Evolutionary conservation across 2,329 filamentous ascomycete genomes (phyloP).

Genomic region (Colletotrichum cereale): DNA sequence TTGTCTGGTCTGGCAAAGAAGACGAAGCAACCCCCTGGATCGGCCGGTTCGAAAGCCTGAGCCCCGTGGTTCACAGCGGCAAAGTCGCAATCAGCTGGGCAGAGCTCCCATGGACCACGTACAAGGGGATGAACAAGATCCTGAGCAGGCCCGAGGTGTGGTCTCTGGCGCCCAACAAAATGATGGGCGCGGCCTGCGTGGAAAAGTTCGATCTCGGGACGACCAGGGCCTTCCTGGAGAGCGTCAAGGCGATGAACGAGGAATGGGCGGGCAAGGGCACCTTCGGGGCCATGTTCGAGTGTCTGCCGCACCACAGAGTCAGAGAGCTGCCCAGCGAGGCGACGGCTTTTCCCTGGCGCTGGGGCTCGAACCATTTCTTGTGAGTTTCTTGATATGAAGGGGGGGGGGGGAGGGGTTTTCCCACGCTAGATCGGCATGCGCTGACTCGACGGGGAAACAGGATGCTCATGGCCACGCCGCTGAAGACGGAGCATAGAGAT

Average conservation of each 20-base stretch:
- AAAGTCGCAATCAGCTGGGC: constrained; percentile 23
- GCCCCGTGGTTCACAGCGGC: constrained; percentile 12
- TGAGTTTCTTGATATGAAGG: neutral
- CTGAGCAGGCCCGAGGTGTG: constrained; percentile 34
- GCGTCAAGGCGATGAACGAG: constrained; percentile 28
- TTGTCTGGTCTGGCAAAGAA: constrained; percentile 29
- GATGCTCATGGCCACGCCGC: constrained; percentile 49
- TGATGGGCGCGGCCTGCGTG: constrained; percentile 35
- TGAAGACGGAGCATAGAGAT: constrained; percentile 49
- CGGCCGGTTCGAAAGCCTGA: constrained; percentile 4
- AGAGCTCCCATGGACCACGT: constrained; percentile 30
- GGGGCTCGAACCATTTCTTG: constrained; percentile 35
- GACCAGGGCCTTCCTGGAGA: constrained; percentile 21
- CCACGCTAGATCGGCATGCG: too few relatives aligned
- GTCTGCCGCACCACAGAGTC: constrained; percentile 32
- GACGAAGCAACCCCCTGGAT: constrained; percentile 22
- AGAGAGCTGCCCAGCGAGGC: constrained; percentile 20
- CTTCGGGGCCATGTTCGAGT: constrained; percentile 36
- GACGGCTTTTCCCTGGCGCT: constrained; percentile 32
- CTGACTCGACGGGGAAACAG: constrained; percentile 33
- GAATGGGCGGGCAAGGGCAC: constrained; percentile 32
- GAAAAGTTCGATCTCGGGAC: constrained; percentile 29
- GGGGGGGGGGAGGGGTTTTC: too few relatives aligned
- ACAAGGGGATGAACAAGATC: constrained; percentile 31
- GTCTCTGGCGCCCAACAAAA: constrained; percentile 34